phyloP scores from a whole-genome alignment of 148 eudicot species.

The Cornus kousa region DNA sequence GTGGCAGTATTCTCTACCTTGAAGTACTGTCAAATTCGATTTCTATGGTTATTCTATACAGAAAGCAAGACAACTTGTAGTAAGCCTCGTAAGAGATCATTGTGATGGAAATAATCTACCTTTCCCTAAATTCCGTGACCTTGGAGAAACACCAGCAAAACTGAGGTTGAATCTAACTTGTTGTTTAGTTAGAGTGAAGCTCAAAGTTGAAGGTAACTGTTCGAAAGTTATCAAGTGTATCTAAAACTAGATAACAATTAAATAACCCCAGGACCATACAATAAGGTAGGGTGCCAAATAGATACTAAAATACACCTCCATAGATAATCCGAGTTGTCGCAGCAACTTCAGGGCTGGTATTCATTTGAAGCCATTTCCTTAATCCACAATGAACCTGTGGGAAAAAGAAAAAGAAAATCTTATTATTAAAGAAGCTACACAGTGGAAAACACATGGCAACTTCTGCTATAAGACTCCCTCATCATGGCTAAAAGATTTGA shows the following conservation, averaged over 20 bases:
- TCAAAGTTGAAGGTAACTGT: background rate
- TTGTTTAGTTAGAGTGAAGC: background rate
- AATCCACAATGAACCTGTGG: conserved; percentile 70
- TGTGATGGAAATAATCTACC: background rate
- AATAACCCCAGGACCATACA: background rate
- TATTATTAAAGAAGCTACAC: background rate
- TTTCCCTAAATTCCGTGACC: background rate
- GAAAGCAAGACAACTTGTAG: background rate
- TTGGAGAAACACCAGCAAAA: background rate
- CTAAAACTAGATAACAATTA: background rate
- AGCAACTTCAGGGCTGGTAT: conserved; percentile 72
- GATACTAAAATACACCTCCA: conserved; percentile 56
- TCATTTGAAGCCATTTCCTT: conserved; percentile 79
- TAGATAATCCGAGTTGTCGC: conserved; percentile 77
- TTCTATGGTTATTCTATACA: background rate
- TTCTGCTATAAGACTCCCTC: background rate
- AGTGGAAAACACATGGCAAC: background rate
- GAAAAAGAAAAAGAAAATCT: background rate
- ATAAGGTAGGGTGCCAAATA: background rate
- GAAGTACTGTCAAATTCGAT: background rate
- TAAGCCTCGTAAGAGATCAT: background rate
- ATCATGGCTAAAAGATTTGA: too few relatives aligned
- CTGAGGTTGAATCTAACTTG: background rate
- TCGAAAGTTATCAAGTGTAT: background rate
- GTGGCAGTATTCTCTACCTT: background rate